Evolutionary conservation across 176 grass and related monocot genomes (phyloP).

Genomic region (Lolium rigidum): DNA sequence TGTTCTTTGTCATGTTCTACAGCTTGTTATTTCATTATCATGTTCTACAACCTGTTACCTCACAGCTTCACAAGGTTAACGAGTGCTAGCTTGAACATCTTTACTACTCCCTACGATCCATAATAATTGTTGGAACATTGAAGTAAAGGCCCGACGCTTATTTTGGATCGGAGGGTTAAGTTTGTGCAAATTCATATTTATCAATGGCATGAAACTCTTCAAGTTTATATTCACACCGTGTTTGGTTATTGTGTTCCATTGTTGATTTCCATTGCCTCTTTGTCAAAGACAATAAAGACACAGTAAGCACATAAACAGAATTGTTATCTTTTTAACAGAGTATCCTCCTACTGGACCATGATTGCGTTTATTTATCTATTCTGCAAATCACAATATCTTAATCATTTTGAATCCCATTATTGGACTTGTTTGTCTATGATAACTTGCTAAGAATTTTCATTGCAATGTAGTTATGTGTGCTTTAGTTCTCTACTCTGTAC

Average conservation of each 20-base stretch:
- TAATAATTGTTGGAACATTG: too few relatives aligned
- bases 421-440: not conserved
- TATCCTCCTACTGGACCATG: not conserved
- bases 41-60: constrained; percentile 33
- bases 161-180: not conserved
- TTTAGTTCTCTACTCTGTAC: constrained; percentile 7
- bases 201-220: not conserved
- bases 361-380: constrained; percentile 2
- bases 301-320: not conserved
- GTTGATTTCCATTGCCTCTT: not conserved
- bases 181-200: constrained; percentile 19
- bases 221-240: not conserved
- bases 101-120: not conserved
- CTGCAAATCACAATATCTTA: not conserved
- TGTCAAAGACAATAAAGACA: not conserved
- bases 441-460: constrained; percentile 10
- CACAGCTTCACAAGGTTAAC: not conserved
- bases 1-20: constrained; percentile 22
- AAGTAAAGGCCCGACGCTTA: too few relatives aligned
- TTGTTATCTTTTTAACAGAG: not conserved
- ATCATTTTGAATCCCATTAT: constrained; percentile 2
- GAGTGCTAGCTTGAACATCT: not conserved
- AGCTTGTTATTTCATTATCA: constrained; percentile 21
- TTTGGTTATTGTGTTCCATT: not conserved
- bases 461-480: not conserved